phyloP scores from a whole-genome alignment of 139 green algal genomes.

The Marvania coccoides region DNA sequence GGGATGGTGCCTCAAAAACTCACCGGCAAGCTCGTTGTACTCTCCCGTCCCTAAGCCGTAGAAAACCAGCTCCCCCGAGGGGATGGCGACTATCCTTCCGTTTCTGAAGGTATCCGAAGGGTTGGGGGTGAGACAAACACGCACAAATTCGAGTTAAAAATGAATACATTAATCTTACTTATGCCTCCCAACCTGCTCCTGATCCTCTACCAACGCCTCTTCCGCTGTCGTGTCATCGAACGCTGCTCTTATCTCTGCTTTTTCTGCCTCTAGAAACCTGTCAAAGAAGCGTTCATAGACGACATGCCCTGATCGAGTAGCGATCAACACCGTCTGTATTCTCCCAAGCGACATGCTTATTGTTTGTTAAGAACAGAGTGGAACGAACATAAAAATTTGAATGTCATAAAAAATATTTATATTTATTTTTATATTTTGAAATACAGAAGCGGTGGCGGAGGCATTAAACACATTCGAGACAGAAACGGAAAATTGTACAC shows the following conservation, averaged over 20 bases:
- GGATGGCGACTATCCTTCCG: constrained; percentile 41
- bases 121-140: constrained; percentile 5
- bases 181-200: constrained; percentile 45
- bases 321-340: constrained; percentile 29
- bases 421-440: not conserved
- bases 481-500: not conserved
- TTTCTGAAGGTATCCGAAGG: constrained; percentile 29
- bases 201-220: constrained; percentile 21
- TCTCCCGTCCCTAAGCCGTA: constrained; percentile 63
- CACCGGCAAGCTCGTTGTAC: constrained; percentile 65
- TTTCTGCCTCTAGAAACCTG: constrained; percentile 49
- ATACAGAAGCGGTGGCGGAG: not conserved
- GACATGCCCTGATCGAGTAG: constrained; percentile 42
- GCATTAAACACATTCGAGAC: not conserved
- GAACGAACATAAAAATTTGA: too few species aligned
- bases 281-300: constrained; percentile 75
- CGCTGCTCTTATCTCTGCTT: constrained; percentile 55
- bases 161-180: constrained; percentile 33
- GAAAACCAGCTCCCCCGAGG: constrained; percentile 47
- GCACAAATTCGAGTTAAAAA: not conserved
- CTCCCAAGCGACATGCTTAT: not conserved
- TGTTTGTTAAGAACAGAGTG: not conserved
- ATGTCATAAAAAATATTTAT: not conserved
- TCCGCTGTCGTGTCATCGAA: constrained; percentile 40
- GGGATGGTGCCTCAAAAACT: constrained; percentile 15